These are phyloP conservation scores for Cercospora zeae-maydis DNA, from an alignment of 2,329 filamentous ascomycete genomes.

Conservation along the genomic window DNA sequence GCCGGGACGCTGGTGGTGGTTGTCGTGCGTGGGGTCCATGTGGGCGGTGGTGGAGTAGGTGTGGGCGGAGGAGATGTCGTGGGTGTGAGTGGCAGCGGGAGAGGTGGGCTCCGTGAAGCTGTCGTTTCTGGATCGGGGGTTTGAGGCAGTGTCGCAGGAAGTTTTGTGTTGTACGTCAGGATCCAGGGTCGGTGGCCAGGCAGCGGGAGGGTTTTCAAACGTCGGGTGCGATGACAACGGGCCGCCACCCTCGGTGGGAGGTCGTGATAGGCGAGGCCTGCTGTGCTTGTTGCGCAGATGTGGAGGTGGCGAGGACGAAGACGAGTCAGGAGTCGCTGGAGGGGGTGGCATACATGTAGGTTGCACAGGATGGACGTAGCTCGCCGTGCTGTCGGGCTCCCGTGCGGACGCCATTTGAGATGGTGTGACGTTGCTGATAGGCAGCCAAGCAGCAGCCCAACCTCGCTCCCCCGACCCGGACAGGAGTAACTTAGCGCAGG, in stretches of 20 bases:
- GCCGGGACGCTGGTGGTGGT: constrained; percentile 21
- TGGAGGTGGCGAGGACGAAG: constrained; percentile 21
- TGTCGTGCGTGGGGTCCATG: constrained; percentile 12
- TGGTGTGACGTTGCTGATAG: neutral
- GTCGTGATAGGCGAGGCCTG: constrained; percentile 19
- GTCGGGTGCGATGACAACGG: constrained; percentile 37
- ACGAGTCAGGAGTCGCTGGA: constrained; percentile 28
- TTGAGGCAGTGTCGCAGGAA: constrained; percentile 17
- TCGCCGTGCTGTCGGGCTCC: constrained; percentile 14
- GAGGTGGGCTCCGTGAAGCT: constrained; percentile 27
- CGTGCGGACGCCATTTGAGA: constrained; percentile 15
- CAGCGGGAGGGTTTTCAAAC: constrained; percentile 24
- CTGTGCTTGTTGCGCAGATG: constrained; percentile 6
- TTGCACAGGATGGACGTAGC: neutral
- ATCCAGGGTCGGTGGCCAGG: constrained; percentile 28
- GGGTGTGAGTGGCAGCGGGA: neutral
- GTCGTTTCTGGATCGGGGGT: constrained; percentile 26
- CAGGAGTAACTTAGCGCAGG: neutral
- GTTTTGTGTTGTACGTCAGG: constrained; percentile 20
- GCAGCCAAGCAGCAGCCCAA: constrained; percentile 3
- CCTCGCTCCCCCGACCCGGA: neutral
- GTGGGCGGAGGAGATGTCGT: too few relatives aligned
- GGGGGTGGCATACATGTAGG: constrained; percentile 27
- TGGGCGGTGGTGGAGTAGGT: neutral
- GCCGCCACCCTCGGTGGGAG: constrained; percentile 34